Evolutionary conservation across 2,329 filamentous ascomycete species (phyloP), one percentile per base, ranked within the genome.

Genomic region (Alternaria rosae): DNA sequence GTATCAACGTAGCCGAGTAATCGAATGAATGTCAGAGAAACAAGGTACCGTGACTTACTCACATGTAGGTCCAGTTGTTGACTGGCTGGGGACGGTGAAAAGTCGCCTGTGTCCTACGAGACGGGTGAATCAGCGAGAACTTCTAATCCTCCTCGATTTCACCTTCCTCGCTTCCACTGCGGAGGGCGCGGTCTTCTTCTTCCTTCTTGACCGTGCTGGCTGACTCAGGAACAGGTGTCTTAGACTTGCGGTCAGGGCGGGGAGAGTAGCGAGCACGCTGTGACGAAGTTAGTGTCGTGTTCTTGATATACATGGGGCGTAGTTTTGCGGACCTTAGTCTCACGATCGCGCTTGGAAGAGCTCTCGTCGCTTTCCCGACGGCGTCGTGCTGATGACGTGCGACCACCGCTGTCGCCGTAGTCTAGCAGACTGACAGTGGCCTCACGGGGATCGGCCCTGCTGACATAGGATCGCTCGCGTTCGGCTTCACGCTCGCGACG

Each of bases 121-220:
- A 61, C 52, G 20, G 53, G 30, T 54, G 47, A 38, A 54, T 17
- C 26, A 57, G 28, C 23, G 44, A 59, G 61, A 52, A 62, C 51
- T 57, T 55, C 69, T 82, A 83, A 61, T 83, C 79, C 84, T 98
- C 94, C 80, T 97, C 95, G 72, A 99, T 98, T 83, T 99, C 95
- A 54, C 95, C 95, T 81, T 99, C 95, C 82, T 99, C 95, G 75
- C 94, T 97, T 55, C 95, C 95, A 61, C 92, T 94, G 73, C 92
- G 90, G 58, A 93, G 84, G 58, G 85, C 83, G 54, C 88, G 84
- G 65, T 91, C 88, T 67, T 91, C 89, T 62, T 87, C 82, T 59
- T 64, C 61, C 42, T 66, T 66, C 68, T 85, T 82, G 51, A 70
- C 58, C 17, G 72, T 35, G 28, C 13, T 32, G 47, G 20, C 35